Evolutionary conservation across 2,329 filamentous ascomycete species (phyloP).

Genomic region (Geosmithia putterillii): DNA sequence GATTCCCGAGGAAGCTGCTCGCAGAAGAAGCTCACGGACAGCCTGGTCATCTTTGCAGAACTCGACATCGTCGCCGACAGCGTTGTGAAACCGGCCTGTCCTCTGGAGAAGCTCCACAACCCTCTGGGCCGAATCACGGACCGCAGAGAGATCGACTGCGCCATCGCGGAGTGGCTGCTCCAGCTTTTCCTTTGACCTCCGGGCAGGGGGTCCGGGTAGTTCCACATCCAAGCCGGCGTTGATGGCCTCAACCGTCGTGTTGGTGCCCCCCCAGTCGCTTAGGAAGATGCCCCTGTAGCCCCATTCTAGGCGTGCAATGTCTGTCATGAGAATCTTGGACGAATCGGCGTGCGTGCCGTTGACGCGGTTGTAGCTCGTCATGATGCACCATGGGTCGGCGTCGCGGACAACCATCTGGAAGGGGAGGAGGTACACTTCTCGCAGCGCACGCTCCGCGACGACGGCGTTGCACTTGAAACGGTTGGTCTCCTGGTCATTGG

Average conservation of each 20-base stretch:
- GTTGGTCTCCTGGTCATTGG: constrained; percentile 59
- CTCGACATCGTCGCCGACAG: constrained; percentile 43
- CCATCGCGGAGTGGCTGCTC: constrained; percentile 37
- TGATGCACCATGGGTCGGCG: constrained; percentile 27
- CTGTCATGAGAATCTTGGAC: constrained; percentile 40
- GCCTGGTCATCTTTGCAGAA: constrained; percentile 42
- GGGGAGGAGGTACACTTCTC: constrained; percentile 28
- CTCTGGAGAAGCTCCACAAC: constrained; percentile 47
- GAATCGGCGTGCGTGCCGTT: constrained; percentile 33
- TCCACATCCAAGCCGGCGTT: constrained; percentile 45
- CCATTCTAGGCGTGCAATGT: constrained; percentile 50
- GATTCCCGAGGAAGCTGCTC: constrained; percentile 48
- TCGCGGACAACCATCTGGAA: constrained; percentile 31
- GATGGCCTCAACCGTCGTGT: constrained; percentile 42
- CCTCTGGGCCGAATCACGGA: constrained; percentile 46
- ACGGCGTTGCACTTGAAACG: constrained; percentile 15
- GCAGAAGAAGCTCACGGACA: constrained; percentile 46
- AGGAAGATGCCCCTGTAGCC: constrained; percentile 46
- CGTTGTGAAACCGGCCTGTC: constrained; percentile 45
- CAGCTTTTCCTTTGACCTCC: constrained; percentile 45
- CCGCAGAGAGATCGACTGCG: constrained; percentile 29
- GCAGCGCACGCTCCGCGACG: constrained; percentile 15
- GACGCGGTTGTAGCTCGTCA: constrained; percentile 33
- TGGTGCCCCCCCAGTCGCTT: constrained; percentile 46
- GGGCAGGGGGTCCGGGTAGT: constrained; percentile 43